Percentiles rank a stretch among this genome's conserved stretches.
These are phyloP conservation scores for Salix exigua DNA, from an alignment of 345 rosid genomes.

Conservation along the genomic window DNA sequence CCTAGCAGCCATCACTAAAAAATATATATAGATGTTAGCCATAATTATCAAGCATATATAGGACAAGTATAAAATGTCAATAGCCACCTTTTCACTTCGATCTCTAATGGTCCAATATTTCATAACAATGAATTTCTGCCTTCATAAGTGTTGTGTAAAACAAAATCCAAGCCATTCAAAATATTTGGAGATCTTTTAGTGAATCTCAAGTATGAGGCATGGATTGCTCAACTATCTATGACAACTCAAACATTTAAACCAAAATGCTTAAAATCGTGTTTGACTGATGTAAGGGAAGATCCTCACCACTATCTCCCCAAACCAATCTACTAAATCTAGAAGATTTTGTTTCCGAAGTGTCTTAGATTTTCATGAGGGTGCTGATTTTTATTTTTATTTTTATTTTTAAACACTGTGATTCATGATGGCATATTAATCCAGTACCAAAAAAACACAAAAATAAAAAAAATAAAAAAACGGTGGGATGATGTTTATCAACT, in stretches of 20 bases:
- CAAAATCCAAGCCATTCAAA: not conserved
- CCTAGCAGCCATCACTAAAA: not conserved
- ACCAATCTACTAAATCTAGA: not conserved
- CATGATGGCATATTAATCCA: no score
- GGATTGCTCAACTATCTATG: not conserved
- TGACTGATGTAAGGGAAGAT: not conserved
- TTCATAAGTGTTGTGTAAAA: not conserved
- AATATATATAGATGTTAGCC: no score
- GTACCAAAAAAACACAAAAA: no score
- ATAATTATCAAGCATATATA: not conserved
- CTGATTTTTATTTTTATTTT: no score
- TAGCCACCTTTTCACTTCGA: not conserved
- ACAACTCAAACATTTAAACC: not conserved
- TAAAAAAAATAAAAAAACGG: no score
- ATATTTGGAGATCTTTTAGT: not conserved
- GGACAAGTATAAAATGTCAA: not conserved
- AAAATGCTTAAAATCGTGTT: not conserved
- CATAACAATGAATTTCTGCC: not conserved
- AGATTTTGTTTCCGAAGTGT: not conserved
- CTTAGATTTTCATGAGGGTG: no score
- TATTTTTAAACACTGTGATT: no score
- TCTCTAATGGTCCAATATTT: not conserved
- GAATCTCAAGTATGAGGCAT: not conserved
- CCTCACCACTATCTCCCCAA: not conserved
- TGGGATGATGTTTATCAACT: no score